Evolutionary conservation across 2,329 filamentous ascomycete genomes (phyloP), one percentile per base, ranked within the genome.

Genomic region (Saccharata proteae): DNA sequence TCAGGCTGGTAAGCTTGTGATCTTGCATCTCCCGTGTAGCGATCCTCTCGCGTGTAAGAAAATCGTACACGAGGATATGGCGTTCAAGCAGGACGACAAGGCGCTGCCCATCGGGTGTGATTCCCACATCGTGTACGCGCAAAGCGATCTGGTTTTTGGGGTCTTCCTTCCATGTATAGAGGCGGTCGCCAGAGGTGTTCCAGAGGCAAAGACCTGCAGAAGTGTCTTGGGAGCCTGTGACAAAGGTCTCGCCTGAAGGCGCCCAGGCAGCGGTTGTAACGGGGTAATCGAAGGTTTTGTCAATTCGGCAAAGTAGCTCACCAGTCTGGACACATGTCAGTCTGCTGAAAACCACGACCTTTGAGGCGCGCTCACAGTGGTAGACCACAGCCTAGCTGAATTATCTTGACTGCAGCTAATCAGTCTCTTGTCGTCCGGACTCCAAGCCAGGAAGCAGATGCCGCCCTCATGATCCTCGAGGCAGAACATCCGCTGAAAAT

Each of bases 251-350:
- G 24, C 79, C 78, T 47, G 93, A 80, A 1, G 76, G 70, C 5
- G 80, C 70, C 88, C 90, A 98, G n/a, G 82, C 80, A 37, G 85
- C 92, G 35, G 80, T 77, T 26, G 82, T 93, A 21, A 93, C 82
- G 0, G 85, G 81, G 45, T 93, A 79, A n/a, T 70, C 68, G 45
- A 90, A 86, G 28, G 24, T 19, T 15, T 75, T 69, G 30, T 74
- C 67, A 11, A 88, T 66, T 6, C 65, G 71, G 34, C 43, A 36
- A 14, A 72, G 67, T 23, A 83, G 61, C 26, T 75, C 62, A 22
- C 52, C 52, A 15, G 42, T 47, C 47, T 54, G 26, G n/a, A 10
- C n/a, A 6, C 16, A 13, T 12, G 31, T 41, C 32, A 49, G 44
- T 10, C 14, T 18, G 8, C 13, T 10, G 17, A 11, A 13, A 17